Evolutionary conservation across 768 basidiomycete species (phyloP), one percentile per base, ranked within the genome.

Genomic region (Russula sp.): DNA sequence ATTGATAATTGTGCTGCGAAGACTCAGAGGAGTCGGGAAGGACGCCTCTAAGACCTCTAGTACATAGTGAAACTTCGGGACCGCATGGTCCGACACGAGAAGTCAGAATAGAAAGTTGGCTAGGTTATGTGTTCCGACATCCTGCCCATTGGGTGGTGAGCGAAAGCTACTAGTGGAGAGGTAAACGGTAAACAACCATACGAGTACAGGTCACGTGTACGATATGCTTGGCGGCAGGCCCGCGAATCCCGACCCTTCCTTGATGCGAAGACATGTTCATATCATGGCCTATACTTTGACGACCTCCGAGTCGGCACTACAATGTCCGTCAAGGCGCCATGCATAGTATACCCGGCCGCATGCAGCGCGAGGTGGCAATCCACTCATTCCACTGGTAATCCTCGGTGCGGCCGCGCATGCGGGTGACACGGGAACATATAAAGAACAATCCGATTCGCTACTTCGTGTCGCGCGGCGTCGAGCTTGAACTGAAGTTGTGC

Each of bases 371-470:
- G 78, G 59, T 73, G 84, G 36, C 92, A 96, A n/a, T n/a, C n/a
- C n/a, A n/a, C n/a, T n/a, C n/a, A n/a, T n/a, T n/a, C n/a, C n/a
- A n/a, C n/a, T n/a, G n/a, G n/a, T n/a, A n/a, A 72, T 89, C 92
- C 2, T 87, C 85, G 1, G 91, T 90, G 34, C 85, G 94, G 56
- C 77, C 84, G 0, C 73, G 36, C 72, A 98, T 16, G 94, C 93
- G 6, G 77, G 98, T 63, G 96, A 98, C 74, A 95, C 98, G 57
- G 96, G 97, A n/a, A 13, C 36, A 36, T 36, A 98, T 98, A 92
- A 99, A 99, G 77, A 97, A 91, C 80, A 98, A 98, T 76, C 97
- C 98, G 76, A 94, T 98, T 70, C 84, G 97, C 38, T 99, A 96
- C 79, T 98, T 98, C 78, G 85, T 84, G 50, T 80, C 85, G 44